Base-by-base conservation (phyloP, 2,329 filamentous ascomycete genomes). In the Aspergillus sp. region DNA sequence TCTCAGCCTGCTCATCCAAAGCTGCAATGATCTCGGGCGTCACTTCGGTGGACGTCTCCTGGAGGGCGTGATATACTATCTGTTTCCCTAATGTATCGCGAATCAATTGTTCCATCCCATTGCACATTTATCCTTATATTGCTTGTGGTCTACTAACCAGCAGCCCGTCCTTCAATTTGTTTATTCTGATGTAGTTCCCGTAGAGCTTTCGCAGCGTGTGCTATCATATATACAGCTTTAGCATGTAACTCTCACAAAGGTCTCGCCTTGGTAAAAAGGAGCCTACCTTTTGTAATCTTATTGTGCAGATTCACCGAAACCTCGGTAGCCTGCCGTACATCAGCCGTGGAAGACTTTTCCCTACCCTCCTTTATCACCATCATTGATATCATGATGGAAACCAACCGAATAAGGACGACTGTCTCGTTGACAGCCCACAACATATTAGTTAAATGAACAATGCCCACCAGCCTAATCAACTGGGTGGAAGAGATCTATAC, bases 171-270 rank as follows among this genome's bases (percentile, higher is more conserved):
- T 67, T 84, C 84, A 44, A 90, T 84, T 65, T 84, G 75, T 10
- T 83, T 83, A 44, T 79, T 80, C 65, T 88, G 85, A 61, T 86
- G 82, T 71, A 90, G 76, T 61, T 88, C 86, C 66, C 86, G 87
- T 36, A 90, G 75, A 32, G 84, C 70, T 72, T 88, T 90, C 27
- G 81, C 81, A 23, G 86, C 81, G 47, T 84, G 79, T 11, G 85
- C 84, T 82, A 56, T 48, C 27, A 39, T 36, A 27, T 36, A 21
- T 36, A 55, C 48, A 55, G 27, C 21, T 15, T 47, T 25, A 41
- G 23, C 13, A 32, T n/a, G 25, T 10, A 27, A 53, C 21, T 8
- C n/a, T 15, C 39, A 10, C 13, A 21, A 41, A 10, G 27, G 15
- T 10, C 67, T 50, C 32, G 11, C 32, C 11, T 36, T 13, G 11